Conservation (phyloP, 495 filamentous ascomycete genomes). For the Hapsidospora chrysogenum region DNA sequence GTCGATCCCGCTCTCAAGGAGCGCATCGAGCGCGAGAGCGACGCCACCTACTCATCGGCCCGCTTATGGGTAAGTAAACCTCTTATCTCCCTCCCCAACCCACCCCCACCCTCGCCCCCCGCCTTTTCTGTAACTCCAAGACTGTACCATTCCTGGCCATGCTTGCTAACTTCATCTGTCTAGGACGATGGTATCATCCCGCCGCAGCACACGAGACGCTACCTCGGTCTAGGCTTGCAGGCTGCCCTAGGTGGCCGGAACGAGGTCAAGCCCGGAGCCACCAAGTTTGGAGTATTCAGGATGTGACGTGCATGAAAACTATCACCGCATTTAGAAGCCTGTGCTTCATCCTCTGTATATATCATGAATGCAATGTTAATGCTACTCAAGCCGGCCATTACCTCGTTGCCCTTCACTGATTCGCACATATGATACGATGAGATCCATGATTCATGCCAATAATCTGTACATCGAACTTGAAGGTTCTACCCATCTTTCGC, state of each 20-base stretch:
- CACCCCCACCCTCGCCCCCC: background rate
- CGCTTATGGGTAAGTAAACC: constrained; percentile 58
- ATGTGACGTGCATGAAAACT: too few relatives aligned
- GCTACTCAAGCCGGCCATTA: too few relatives aligned
- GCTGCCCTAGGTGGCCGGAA: constrained; percentile 58
- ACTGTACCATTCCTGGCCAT: background rate
- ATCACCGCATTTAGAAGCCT: too few relatives aligned
- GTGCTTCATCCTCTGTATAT: too few relatives aligned
- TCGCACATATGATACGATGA: too few relatives aligned
- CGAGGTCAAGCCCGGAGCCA: constrained; percentile 40
- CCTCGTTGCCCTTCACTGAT: too few relatives aligned
- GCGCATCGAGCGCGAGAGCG: constrained; percentile 80
- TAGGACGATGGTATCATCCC: constrained; percentile 83
- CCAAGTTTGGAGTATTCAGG: constrained; percentile 86
- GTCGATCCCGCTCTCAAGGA: constrained; percentile 68
- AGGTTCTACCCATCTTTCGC: too few relatives aligned
- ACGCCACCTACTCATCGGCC: constrained; percentile 74
- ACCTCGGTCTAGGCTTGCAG: constrained; percentile 66
- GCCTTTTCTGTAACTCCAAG: background rate
- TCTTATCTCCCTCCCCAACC: background rate
- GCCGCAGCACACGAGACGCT: constrained; percentile 68
- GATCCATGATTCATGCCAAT: too few relatives aligned
- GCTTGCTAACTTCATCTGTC: constrained; percentile 14
- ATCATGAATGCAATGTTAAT: too few relatives aligned
- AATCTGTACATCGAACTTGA: too few relatives aligned